Percentiles rank a stretch among this genome's conserved stretches.
These are phyloP conservation scores for Hexamita inflata DNA, from an alignment of 208 protist genomes.

Conservation along the genomic window DNA sequence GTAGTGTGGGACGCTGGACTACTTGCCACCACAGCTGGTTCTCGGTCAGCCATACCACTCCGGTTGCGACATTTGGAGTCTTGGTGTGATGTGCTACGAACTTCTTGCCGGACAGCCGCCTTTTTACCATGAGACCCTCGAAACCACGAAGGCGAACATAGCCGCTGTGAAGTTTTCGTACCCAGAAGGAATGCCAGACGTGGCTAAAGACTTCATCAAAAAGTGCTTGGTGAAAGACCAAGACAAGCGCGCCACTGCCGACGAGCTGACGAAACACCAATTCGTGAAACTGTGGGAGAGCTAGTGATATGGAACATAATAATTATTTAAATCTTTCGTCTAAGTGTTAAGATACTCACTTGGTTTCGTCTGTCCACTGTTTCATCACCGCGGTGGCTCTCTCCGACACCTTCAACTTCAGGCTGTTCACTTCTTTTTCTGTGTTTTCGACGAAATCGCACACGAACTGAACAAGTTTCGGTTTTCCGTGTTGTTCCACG, in stretches of 20 bases:
- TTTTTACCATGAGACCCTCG: slow-evolving; percentile 37
- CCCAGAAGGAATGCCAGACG: neutral
- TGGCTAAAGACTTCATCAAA: neutral
- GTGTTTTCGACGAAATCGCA: too few relatives aligned
- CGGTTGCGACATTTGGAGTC: slow-evolving; percentile 48
- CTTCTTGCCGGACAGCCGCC: slow-evolving; percentile 41
- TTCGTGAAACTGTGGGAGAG: slow-evolving; percentile 8
- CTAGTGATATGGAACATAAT: too few relatives aligned
- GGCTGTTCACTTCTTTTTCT: too few relatives aligned
- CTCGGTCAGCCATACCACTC: slow-evolving; percentile 36
- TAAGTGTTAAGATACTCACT: too few relatives aligned
- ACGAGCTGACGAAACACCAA: neutral
- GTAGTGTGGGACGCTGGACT: slow-evolving; percentile 51
- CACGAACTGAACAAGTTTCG: too few relatives aligned
- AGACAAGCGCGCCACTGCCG: neutral
- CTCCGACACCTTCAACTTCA: too few relatives aligned
- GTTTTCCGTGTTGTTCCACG: too few relatives aligned
- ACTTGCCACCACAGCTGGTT: slow-evolving; percentile 51
- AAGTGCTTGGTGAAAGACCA: neutral
- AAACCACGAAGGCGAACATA: slow-evolving; percentile 16
- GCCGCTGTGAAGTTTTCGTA: neutral
- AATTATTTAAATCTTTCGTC: too few relatives aligned
- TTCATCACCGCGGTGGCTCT: too few relatives aligned
- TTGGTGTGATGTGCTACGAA: slow-evolving; percentile 47
- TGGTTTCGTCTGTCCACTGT: too few relatives aligned